A percentile compares a stretch with the other conserved stretches of the same genome.
Evolutionary conservation across 2,329 filamentous ascomycete genomes (phyloP).

Genomic region (Aspergillus caelatus): DNA sequence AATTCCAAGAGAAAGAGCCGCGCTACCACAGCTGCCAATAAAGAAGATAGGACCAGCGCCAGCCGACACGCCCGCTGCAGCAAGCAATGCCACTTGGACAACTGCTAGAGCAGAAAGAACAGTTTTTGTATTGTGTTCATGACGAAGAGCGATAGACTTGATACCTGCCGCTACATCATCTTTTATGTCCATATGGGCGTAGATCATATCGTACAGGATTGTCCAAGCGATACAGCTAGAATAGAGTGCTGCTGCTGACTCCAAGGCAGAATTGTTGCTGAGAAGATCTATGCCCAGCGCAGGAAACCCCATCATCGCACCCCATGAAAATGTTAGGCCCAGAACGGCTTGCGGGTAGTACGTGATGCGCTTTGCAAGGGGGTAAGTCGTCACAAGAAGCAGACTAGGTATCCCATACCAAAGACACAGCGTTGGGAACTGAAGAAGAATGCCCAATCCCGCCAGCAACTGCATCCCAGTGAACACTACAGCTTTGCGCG

Average conservation of each 20-base stretch:
- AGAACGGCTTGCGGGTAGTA: slow-evolving; percentile 57
- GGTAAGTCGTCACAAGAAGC: slow-evolving; percentile 51
- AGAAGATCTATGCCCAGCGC: slow-evolving; percentile 51
- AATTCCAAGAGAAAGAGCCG: slow-evolving; percentile 55
- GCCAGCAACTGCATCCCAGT: slow-evolving; percentile 47
- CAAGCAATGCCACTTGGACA: slow-evolving; percentile 47
- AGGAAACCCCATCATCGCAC: slow-evolving; percentile 52
- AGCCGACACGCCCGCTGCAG: slow-evolving; percentile 47
- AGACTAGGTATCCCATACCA: slow-evolving; percentile 49
- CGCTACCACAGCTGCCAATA: slow-evolving; percentile 60
- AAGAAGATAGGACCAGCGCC: slow-evolving; percentile 64
- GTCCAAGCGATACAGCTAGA: slow-evolving; percentile 53
- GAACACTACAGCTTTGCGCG: slow-evolving; percentile 47
- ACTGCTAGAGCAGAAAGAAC: slow-evolving; percentile 46
- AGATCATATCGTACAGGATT: slow-evolving; percentile 55
- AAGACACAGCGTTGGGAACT: slow-evolving; percentile 46
- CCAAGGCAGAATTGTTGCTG: slow-evolving; percentile 37
- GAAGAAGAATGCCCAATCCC: slow-evolving; percentile 46
- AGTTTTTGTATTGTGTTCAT: slow-evolving; percentile 51
- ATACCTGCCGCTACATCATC: slow-evolving; percentile 54
- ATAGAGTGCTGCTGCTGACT: slow-evolving; percentile 47
- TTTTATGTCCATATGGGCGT: slow-evolving; percentile 56
- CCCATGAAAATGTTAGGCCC: slow-evolving; percentile 56
- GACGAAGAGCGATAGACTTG: slow-evolving; percentile 54
- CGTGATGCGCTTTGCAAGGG: slow-evolving; percentile 56